Conservation (phyloP, 208 protist genomes). For the Leishmania turanica region DNA sequence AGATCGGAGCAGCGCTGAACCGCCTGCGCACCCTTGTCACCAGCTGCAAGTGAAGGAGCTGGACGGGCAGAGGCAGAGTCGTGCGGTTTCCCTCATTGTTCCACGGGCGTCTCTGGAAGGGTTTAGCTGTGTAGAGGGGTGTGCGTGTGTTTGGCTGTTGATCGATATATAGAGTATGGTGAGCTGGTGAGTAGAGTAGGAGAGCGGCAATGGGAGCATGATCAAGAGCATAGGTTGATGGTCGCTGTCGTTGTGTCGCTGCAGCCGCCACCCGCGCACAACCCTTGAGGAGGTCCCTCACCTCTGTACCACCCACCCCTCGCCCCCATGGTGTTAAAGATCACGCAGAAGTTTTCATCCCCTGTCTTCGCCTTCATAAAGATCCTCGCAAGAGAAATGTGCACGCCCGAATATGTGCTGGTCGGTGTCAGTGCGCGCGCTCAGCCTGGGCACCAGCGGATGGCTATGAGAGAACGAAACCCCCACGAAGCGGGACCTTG, state of each 20-base stretch:
- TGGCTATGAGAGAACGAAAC: background rate
- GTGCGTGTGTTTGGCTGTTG: background rate
- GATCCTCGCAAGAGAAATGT: background rate
- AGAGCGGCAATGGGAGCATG: background rate
- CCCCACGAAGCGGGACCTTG: background rate
- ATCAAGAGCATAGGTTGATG: background rate
- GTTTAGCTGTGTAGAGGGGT: background rate
- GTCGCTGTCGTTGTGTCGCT: background rate
- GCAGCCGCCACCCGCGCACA: background rate
- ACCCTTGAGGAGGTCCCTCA: background rate
- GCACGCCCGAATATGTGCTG: background rate
- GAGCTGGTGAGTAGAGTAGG: background rate
- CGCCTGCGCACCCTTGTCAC: slow-evolving; percentile 75
- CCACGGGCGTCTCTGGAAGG: background rate
- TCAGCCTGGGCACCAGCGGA: background rate
- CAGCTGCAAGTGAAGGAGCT: slow-evolving; percentile 8
- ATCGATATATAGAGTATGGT: background rate
- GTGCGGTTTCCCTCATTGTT: background rate
- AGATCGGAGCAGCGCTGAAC: slow-evolving; percentile 91
- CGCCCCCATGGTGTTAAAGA: background rate
- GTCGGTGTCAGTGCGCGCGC: background rate
- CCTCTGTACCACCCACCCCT: background rate
- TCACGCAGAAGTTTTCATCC: background rate
- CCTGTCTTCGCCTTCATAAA: background rate
- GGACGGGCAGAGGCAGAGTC: background rate